These are phyloP conservation scores for Inga leiocalycina DNA, from an alignment of 306 rosid genomes.

Conservation along the genomic window DNA sequence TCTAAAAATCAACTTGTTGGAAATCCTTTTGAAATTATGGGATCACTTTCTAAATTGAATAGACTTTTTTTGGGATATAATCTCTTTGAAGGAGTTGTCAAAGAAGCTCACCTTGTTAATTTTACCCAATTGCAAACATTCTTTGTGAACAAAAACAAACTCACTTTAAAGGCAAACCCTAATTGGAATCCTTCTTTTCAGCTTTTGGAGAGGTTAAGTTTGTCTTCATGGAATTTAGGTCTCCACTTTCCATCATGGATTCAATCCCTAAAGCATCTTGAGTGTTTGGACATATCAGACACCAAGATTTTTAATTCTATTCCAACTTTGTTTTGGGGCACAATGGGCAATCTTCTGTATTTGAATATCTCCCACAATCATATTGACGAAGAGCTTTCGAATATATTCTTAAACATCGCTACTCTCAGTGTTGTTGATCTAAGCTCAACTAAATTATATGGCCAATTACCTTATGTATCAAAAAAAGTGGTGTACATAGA, in stretches of 20 bases:
- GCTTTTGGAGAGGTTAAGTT: rapidly evolving
- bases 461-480: too few species aligned
- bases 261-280: too few species aligned
- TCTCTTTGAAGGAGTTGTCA: background rate
- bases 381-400: too few species aligned
- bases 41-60: background rate
- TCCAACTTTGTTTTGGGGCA: too few species aligned
- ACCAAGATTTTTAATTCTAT: too few species aligned
- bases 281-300: too few species aligned
- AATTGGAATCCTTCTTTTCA: conserved; percentile 33
- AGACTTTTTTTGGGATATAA: background rate
- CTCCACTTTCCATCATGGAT: background rate
- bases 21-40: background rate
- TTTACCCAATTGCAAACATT: background rate
- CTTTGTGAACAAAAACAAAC: background rate
- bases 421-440: too few species aligned
- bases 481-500: too few species aligned
- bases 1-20: background rate
- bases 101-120: conserved; percentile 22
- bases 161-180: conserved; percentile 11
- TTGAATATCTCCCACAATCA: too few species aligned
- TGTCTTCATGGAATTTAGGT: conserved; percentile 17
- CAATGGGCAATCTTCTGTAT: too few species aligned
- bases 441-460: too few species aligned
- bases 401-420: too few species aligned